Evolutionary conservation across 352 stramenopile genomes (phyloP).

Genomic region (Thraustotheca clavata): DNA sequence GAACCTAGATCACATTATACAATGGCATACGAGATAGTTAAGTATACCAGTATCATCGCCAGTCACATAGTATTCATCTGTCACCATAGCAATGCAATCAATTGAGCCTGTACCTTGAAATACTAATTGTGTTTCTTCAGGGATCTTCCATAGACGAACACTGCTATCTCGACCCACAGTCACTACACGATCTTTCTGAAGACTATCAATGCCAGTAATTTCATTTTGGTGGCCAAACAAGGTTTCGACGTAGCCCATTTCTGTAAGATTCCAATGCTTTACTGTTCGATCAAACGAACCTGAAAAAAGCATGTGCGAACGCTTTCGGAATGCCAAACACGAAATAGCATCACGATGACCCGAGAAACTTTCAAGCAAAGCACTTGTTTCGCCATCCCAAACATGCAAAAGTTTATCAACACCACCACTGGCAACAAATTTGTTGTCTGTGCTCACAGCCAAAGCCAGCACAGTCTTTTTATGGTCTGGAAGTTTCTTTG

Average conservation of each 20-base stretch:
- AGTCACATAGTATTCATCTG: constrained; percentile 89
- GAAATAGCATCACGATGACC: constrained; percentile 87
- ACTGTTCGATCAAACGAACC: constrained; percentile 88
- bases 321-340: constrained; percentile 76
- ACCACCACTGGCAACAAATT: constrained; percentile 86
- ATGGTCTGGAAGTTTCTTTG: constrained; percentile 39
- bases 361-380: constrained; percentile 81
- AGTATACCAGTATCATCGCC: constrained; percentile 77
- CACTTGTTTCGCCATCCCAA: constrained; percentile 68
- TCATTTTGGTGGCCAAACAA: constrained; percentile 90
- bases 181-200: constrained; percentile 87
- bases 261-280: constrained; percentile 93
- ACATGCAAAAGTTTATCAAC: constrained; percentile 88
- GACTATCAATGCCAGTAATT: constrained; percentile 84
- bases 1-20: constrained; percentile 25
- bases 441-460: constrained; percentile 85
- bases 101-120: constrained; percentile 89
- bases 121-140: constrained; percentile 91
- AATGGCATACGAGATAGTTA: background rate
- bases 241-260: constrained; percentile 94
- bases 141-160: constrained; percentile 93
- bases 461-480: constrained; percentile 78
- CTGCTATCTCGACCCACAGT: constrained; percentile 87
- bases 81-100: constrained; percentile 89
- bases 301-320: constrained; percentile 87